Percentiles rank a stretch among this genome's conserved stretches.
Evolutionary conservation across 768 basidiomycete genomes (phyloP).

Genomic region (Boletus rufocinnamomeus): DNA sequence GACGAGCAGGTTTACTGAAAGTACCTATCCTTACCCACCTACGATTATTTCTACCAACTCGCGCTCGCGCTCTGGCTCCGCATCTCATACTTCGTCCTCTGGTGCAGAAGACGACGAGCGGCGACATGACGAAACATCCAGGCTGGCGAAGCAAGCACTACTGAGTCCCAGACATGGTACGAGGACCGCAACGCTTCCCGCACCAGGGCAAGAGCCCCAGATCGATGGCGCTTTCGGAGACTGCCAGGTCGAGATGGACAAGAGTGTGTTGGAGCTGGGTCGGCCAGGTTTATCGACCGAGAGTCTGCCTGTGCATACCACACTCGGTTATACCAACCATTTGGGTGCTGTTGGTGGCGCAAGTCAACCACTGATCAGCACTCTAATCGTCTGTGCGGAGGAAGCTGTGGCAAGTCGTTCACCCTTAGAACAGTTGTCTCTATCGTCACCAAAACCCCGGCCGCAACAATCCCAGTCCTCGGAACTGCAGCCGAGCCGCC

Average conservation of each 20-base stretch:
- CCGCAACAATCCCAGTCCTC: constrained; percentile 18
- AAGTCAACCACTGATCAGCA: constrained; percentile 9
- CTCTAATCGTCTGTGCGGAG: background rate
- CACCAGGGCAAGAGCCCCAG: constrained; percentile 5
- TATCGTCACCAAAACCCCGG: constrained; percentile 7
- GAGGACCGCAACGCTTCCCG: constrained; percentile 40
- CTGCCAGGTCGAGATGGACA: constrained; percentile 53
- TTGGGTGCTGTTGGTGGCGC: background rate
- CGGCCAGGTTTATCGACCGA: constrained; percentile 79
- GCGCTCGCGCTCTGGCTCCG: constrained; percentile 22
- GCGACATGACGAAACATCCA: constrained; percentile 26
- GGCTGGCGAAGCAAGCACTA: constrained; percentile 21
- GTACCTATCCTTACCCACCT: constrained; percentile 29
- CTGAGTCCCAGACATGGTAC: constrained; percentile 26
- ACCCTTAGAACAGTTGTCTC: constrained; percentile 6
- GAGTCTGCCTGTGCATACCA: constrained; percentile 44
- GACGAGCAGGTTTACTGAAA: constrained; percentile 31
- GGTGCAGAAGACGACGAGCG: constrained; percentile 26
- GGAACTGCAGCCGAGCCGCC: constrained; percentile 25
- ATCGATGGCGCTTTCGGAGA: constrained; percentile 4
- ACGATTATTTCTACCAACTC: constrained; percentile 23
- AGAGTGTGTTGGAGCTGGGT: constrained; percentile 73
- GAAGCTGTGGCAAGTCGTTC: background rate
- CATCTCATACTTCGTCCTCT: constrained; percentile 19
- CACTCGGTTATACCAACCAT: constrained; percentile 2